Evolutionary conservation across 2,329 filamentous ascomycete genomes (phyloP).

Genomic region (Cordyceps farinosa): DNA sequence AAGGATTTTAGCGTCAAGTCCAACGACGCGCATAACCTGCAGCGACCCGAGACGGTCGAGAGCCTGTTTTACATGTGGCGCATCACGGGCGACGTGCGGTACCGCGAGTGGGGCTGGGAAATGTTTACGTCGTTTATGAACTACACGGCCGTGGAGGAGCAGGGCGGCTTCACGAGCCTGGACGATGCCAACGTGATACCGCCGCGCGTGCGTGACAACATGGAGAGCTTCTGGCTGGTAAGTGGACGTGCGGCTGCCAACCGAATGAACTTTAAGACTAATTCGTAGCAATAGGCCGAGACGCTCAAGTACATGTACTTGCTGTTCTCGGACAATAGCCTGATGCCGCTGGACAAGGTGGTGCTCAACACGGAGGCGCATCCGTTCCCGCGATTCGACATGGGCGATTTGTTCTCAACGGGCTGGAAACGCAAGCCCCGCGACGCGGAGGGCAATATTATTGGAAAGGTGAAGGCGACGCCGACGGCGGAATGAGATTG

Average conservation of each 20-base stretch:
- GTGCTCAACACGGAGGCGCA: slow-evolving; percentile 98
- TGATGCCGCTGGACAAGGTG: slow-evolving; percentile 79
- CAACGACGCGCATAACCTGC: slow-evolving; percentile 89
- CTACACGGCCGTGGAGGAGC: slow-evolving; percentile 74
- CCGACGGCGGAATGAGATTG: neutral
- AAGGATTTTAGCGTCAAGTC: slow-evolving; percentile 74
- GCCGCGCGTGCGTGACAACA: slow-evolving; percentile 73
- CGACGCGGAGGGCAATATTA: slow-evolving; percentile 41
- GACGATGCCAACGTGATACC: slow-evolving; percentile 70
- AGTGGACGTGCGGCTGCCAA: slow-evolving; percentile 32
- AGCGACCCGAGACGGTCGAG: slow-evolving; percentile 95
- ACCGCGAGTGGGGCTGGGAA: slow-evolving; percentile 96
- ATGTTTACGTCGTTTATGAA: slow-evolving; percentile 94
- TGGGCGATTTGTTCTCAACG: slow-evolving; percentile 71
- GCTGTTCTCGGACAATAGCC: slow-evolving; percentile 78
- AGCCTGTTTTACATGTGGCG: slow-evolving; percentile 98
- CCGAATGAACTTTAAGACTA: neutral
- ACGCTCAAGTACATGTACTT: slow-evolving; percentile 98
- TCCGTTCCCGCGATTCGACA: slow-evolving; percentile 80
- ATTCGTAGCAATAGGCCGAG: slow-evolving; percentile 62
- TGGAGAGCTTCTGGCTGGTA: slow-evolving; percentile 99
- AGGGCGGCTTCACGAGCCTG: slow-evolving; percentile 78
- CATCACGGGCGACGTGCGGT: slow-evolving; percentile 84
- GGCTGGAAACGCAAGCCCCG: slow-evolving; percentile 74
- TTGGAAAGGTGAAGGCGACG: slow-evolving; percentile 3